Base-by-base conservation (phyloP, 768 basidiomycete species). In the Suillus placidus region DNA sequence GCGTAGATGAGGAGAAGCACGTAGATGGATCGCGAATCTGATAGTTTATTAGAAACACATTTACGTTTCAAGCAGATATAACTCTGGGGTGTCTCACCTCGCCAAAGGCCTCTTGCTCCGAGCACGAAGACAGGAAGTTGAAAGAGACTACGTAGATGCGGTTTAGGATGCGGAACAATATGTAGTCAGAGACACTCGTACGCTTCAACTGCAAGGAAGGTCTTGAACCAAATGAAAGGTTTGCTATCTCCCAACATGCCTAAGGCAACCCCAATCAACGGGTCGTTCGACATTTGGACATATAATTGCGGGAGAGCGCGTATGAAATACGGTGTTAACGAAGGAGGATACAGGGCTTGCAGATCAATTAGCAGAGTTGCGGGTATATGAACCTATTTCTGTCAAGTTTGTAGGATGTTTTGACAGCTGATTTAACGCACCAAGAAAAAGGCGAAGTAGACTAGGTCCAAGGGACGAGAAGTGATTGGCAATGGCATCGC, bases 61-160 rank as follows among this genome's bases (percentile, higher is more conserved):
- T 12, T 16, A n/a, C 12, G 10, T 52, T 13, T 4, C 37, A 3
- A 13, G n/a, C 18, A 10, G 16, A 45, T 32, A 64, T 6, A 64
- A n/a, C 8, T n/a, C 10, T 9, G 3, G 34, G 23, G 3, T 32
- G 51, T 34, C 30, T 37, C 74, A 84, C 91, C 84, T 70, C 79
- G 82, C 82, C 84, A 89, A 14, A 92, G 78, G 0, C 84, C 87
- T 16, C 78, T 78, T 54, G 85, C 81, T 14, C 90, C 91, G n/a
- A 94, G 65, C 52, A 93, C 69, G 72, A 94, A 94, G 0, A 89
- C 83, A 0, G 94, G 94, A 0, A 94, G 76, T 72, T 94, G 93
- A 74, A 91, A 90, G 58, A 86, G 67, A 18, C 89, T 89, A 55
- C 20, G 62, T 61, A 40, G 0, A 37, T 16, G 16, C 30, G 54